Percentiles rank a stretch among this genome's conserved stretches.
Conservation (phyloP, 306 rosid genomes). For the Canavalia gladiata region DNA sequence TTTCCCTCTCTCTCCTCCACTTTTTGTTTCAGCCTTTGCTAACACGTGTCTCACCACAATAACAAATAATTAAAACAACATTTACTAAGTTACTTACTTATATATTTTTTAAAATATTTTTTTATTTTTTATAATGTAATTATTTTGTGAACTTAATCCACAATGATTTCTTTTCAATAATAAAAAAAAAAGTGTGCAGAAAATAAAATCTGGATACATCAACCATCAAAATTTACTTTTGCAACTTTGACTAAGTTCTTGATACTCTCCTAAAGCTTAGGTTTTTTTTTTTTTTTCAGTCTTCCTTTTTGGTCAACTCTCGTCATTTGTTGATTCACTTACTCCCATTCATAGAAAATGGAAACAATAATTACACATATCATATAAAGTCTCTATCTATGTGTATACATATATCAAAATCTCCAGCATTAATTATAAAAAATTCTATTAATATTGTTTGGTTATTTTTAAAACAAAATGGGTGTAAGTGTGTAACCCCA, state of each 20-base stretch:
- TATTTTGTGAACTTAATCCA: background rate
- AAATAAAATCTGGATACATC: slow-evolving; percentile 1
- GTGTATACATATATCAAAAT: background rate
- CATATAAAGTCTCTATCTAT: background rate
- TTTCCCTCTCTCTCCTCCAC: background rate
- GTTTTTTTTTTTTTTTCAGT: background rate
- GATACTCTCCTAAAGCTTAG: slow-evolving; percentile 1
- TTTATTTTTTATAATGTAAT: background rate
- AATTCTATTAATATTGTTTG: background rate
- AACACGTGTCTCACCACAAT: too few species aligned
- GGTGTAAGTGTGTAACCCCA: background rate
- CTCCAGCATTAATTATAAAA: background rate
- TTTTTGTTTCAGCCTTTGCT: too few species aligned
- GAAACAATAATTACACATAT: slow-evolving; percentile 26
- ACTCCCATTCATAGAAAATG: slow-evolving; percentile 35
- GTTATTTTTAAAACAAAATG: background rate
- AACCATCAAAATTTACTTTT: slow-evolving; percentile 10
- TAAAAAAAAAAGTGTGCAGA: background rate
- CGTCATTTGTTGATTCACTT: slow-evolving; percentile 9
- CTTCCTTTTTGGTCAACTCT: slow-evolving; percentile 31
- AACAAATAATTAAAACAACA: too few species aligned
- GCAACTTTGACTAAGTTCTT: background rate
- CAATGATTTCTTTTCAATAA: background rate
- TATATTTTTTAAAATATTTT: too few species aligned
- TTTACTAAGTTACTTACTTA: too few species aligned